Base-by-base conservation (phyloP, 2,329 filamentous ascomycete genomes). In the Zelopaecilomyces penicillatus region DNA sequence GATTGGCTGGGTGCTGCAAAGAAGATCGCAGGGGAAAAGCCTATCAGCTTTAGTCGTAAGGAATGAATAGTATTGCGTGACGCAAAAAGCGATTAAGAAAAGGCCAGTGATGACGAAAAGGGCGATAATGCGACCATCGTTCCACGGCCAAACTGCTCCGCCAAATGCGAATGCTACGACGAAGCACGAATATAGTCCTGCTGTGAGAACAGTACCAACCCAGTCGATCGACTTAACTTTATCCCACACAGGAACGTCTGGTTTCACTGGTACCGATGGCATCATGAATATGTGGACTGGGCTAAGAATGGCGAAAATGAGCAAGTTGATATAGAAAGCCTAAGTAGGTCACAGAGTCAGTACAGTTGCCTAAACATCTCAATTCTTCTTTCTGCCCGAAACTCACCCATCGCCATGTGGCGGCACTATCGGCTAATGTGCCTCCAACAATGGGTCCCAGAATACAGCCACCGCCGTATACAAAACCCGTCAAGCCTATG, bases 241-340 rank as follows among this genome's bases (percentile, higher is more conserved):
- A 58, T 42, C 5, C 6, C 39, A 7, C 3, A 47, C 9, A 6
- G 38, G 29, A 0, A 41, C 44, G 10, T 26, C 57, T 37, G 12
- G 29, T 29, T 6, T 29, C 10, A 34, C 42, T 11, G 19, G 19
- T 19, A 19, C 19, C 19, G 32, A 34, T 9, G 58, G 60, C 4
- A 63, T 29, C 5, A 55, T 27, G 11, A 56, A 56, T 33, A 62
- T 3, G 44, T 54, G 63, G 0, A 46, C 50, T 1, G 59, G 57
- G 3, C 57, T 43, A 4, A 56, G 51, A 28, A 66, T 53, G 32
- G 50, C 66, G 4, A 59, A 73, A 4, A 70, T 66, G 30, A 72
- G 58, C 1, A 78, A 61, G 48, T 78, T 79, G 59, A 79, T 72
- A 50, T 80, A 80, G 45, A 71, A 69, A 5, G 50, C 19, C 19